Evolutionary conservation across 2,329 filamentous ascomycete species (phyloP).

Genomic region (Ceratocystis smalleyi): DNA sequence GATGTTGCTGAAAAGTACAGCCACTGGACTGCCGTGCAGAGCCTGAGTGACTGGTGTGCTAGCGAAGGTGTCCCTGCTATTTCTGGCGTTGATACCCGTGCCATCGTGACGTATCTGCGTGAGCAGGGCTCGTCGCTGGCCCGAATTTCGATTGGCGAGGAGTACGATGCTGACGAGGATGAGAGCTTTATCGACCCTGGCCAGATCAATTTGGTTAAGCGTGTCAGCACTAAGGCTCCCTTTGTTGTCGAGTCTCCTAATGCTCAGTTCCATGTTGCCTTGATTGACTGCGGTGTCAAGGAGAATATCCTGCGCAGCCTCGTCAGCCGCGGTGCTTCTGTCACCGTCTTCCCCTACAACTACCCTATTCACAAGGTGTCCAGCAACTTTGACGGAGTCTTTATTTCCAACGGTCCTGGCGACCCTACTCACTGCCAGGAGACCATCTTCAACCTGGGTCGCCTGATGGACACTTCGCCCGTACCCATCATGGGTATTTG

Average conservation of each 20-base stretch:
- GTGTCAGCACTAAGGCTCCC: constrained; percentile 93
- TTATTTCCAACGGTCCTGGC: constrained; percentile 97
- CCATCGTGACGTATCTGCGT: constrained; percentile 86
- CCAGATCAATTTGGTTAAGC: constrained; percentile 90
- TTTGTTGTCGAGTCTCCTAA: constrained; percentile 82
- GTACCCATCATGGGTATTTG: constrained; percentile 97
- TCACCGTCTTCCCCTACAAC: constrained; percentile 90
- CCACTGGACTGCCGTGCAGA: constrained; percentile 97
- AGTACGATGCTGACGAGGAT: constrained; percentile 96
- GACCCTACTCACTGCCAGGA: constrained; percentile 94
- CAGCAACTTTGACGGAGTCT: constrained; percentile 94
- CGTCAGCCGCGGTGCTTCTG: constrained; percentile 76
- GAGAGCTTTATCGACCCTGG: constrained; percentile 90
- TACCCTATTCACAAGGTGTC: constrained; percentile 97
- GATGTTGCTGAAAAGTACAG: constrained; percentile 90
- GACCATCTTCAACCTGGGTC: constrained; percentile 81
- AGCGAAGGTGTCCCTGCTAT: constrained; percentile 92
- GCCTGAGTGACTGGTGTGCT: constrained; percentile 83
- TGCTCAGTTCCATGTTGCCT: constrained; percentile 75
- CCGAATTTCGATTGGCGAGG: constrained; percentile 85
- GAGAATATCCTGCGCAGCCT: constrained; percentile 97
- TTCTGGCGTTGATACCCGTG: constrained; percentile 90
- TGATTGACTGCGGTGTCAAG: constrained; percentile 98
- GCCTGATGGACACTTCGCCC: constrained; percentile 79
- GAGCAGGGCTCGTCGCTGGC: constrained; percentile 95